Base-by-base conservation (phyloP, 169 alveolate species). In the Ichthyophthirius multifiliis region DNA sequence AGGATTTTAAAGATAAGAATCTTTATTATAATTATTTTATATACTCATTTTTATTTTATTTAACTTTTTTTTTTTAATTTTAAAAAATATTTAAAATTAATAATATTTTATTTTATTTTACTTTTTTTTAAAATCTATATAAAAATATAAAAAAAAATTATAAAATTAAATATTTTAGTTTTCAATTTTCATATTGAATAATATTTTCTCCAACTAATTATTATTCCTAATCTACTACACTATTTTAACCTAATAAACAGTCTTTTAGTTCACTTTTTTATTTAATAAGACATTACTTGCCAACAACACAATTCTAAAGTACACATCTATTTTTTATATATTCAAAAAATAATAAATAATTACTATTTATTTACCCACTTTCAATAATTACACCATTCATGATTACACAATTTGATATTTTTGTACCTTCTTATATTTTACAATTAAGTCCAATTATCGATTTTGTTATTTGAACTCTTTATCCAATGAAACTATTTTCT, bases 321-420 rank as follows among this genome's bases (percentile, higher is more conserved):
- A 55, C 39, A 27, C 71, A 55, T 10, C 71, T 55, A 15, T 18
- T 12, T 20, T 46, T 46, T 46, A 46, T 2, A 7, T 12, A 13
- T 12, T 7, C 16, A 46, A 6, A 46, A 16, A 46, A 20, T 46
- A 46, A 20, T 46, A 20, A n/a, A 12, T 45, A 46, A n/a, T 5
- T 46, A 46, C 16, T 1, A 1, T 13, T 46, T 4, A 44, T n/a
- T 47, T 46, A 46, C 84, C 76, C 65, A 20, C 39, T 30, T 16
- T 65, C 37, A 30, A 65, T 78, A 0, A 48, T 45, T 4, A 63
- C 78, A 15, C 65, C 74, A 12, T 65, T 65, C n/a, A 78, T 20
- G n/a, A 78, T 78, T 5, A 78, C 65, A 10, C 78, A 78, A 43
- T 78, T 78, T 20, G 73, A 39, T 20, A 78, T 78, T 65, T 78